Evolutionary conservation across 2,329 filamentous ascomycete species (phyloP).

Genomic region (Talaromyces verruculosus): DNA sequence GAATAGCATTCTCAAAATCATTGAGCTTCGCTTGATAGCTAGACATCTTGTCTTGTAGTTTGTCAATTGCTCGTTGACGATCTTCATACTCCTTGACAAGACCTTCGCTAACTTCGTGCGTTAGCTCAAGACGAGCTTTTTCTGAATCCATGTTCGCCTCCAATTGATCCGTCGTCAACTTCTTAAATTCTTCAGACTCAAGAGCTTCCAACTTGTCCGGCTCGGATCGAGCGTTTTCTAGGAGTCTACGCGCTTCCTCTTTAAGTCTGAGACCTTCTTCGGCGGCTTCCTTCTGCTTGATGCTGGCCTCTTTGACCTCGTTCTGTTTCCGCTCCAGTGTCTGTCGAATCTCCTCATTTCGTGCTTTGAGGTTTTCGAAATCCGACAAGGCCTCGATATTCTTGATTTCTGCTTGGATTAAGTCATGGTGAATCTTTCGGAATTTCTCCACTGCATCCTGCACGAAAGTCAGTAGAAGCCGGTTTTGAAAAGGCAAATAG

Average conservation of each 20-base stretch:
- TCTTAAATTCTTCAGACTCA: constrained; percentile 41
- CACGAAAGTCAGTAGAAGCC: background rate
- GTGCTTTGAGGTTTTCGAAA: constrained; percentile 63
- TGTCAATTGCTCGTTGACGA: constrained; percentile 68
- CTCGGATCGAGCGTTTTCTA: constrained; percentile 22
- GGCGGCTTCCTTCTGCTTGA: constrained; percentile 28
- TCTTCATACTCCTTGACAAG: constrained; percentile 76
- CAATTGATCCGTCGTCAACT: constrained; percentile 62
- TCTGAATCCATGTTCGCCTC: constrained; percentile 73
- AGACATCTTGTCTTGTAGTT: constrained; percentile 60
- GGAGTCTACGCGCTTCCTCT: constrained; percentile 24
- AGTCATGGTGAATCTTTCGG: constrained; percentile 59
- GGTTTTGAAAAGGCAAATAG: background rate
- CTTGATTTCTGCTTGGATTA: constrained; percentile 69
- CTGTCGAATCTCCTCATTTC: constrained; percentile 61
- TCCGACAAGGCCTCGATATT: constrained; percentile 83
- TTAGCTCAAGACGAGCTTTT: constrained; percentile 72
- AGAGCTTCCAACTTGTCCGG: constrained; percentile 41
- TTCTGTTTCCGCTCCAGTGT: constrained; percentile 44
- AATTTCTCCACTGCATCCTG: constrained; percentile 63
- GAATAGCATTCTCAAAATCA: constrained; percentile 59
- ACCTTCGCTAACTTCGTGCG: constrained; percentile 73
- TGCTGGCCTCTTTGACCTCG: constrained; percentile 39
- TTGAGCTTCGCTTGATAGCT: constrained; percentile 57
- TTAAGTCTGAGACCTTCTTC: constrained; percentile 21